Conservation (phyloP, 2,329 filamentous ascomycete species). For the Didymella arachidicola region DNA sequence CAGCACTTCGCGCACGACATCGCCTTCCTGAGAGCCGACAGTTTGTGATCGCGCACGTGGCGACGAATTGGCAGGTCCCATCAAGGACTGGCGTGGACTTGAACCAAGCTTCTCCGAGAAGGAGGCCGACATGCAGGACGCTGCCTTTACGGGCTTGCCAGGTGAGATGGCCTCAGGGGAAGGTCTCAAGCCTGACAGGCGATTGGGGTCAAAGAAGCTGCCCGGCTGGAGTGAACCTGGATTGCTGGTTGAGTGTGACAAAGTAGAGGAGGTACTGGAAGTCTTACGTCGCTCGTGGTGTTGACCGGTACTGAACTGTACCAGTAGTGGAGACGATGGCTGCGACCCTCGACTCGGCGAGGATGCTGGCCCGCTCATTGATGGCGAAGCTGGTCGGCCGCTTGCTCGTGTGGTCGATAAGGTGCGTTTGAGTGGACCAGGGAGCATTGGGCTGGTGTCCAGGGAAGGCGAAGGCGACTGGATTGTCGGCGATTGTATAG, state of each 20-base stretch:
- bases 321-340: conserved; percentile 88
- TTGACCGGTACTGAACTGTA: conserved; percentile 90
- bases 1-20: conserved; percentile 72
- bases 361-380: conserved; percentile 79
- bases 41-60: conserved; percentile 84
- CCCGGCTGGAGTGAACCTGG: conserved; percentile 70
- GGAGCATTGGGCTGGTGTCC: conserved; percentile 84
- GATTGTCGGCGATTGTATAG: conserved; percentile 53
- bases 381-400: conserved; percentile 82
- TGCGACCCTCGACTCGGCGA: conserved; percentile 88
- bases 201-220: conserved; percentile 75
- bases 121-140: conserved; percentile 57
- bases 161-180: conserved; percentile 64
- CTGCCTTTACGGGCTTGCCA: conserved; percentile 56
- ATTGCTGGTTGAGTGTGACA: conserved; percentile 77
- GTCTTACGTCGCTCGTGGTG: conserved; percentile 87
- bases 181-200: conserved; percentile 61
- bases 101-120: conserved; percentile 47
- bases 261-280: conserved; percentile 84
- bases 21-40: conserved; percentile 91
- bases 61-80: conserved; percentile 54
- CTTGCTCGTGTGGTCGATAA: conserved; percentile 81
- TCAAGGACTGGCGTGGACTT: conserved; percentile 45
- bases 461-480: conserved; percentile 70
- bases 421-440: conserved; percentile 81